Base-by-base conservation (phyloP, 2,329 filamentous ascomycete species). In the Trichophaea hybrida region DNA sequence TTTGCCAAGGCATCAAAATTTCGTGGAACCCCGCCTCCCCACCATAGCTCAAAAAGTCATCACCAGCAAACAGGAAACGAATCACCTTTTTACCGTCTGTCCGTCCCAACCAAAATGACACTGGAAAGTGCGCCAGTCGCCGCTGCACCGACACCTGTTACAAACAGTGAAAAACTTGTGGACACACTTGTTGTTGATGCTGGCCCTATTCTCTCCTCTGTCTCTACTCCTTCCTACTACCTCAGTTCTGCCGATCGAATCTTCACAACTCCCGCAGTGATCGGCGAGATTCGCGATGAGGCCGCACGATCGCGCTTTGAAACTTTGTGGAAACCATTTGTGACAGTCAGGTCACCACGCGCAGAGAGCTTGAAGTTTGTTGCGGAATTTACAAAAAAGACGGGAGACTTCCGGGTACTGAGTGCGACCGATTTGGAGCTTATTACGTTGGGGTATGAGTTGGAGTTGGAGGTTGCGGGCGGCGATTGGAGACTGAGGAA, bases 191-290 rank as follows among this genome's bases (percentile, higher is more conserved):
- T 97, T 33, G 79, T 98, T 66, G 93, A 98, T 71, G 86, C 93
- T 2, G 91, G 90, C 32, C 89, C 91, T 6, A 82, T 98, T 62
- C 90, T 98, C 72, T 91, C 91, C 71, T 96, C 96, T 74, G 85
- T 93, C 65, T 88, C 91, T 10, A 77, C 87, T 8, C 81, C 93
- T 31, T 94, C 88, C 50, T 88, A 86, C 0, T 81, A 98, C 8
- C 76, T 95, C 55, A 78, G 80, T 40, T 83, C 88, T 70, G 83
- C 88, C 52, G 84, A 93, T 69, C 76, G 79, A 61, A 78, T 96
- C 46, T 81, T 89, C 69, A 96, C 89, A 1, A 86, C 91, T 0
- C 89, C 90, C 0, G 83, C 85, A 6, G 88, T 98, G 59, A 77
- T 97, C 34, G 79, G 82, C 55, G 93, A 98, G 75, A 94, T 95